Conservation (phyloP, 352 stramenopile species). For the Aphanomyces cochlioides region DNA sequence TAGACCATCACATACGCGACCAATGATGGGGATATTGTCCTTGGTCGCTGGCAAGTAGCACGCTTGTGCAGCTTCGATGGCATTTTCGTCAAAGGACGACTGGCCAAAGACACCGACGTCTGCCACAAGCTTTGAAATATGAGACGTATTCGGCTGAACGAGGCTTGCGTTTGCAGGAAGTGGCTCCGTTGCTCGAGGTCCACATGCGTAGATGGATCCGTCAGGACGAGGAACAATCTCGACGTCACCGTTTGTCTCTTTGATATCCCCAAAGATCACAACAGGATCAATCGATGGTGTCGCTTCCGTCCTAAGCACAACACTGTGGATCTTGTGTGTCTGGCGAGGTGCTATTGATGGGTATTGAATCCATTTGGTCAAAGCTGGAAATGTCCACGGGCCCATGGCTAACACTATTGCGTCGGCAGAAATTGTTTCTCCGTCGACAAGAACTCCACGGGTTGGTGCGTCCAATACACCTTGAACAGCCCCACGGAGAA, state of each 20-base stretch:
- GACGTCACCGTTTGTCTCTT: conserved; percentile 6
- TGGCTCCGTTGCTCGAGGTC: conserved; percentile 30
- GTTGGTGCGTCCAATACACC: not conserved
- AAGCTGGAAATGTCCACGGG: conserved; percentile 49
- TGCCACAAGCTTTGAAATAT: conserved; percentile 1
- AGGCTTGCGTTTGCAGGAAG: not conserved
- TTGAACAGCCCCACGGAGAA: conserved; percentile 11
- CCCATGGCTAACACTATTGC: conserved; percentile 70
- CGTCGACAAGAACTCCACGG: conserved; percentile 41
- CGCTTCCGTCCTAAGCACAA: conserved; percentile 22
- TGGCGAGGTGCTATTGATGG: not conserved
- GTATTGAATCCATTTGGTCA: conserved; percentile 6
- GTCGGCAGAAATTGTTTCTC: conserved; percentile 38
- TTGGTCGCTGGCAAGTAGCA: conserved; percentile 28
- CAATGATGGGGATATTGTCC: conserved; percentile 25
- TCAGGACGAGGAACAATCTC: conserved; percentile 56
- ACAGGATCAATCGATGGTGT: not conserved
- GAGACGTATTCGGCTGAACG: not conserved
- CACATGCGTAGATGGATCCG: conserved; percentile 82
- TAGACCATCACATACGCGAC: conserved; percentile 9
- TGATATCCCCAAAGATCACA: conserved; percentile 26
- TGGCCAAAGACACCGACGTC: conserved; percentile 12
- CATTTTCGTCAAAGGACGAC: not conserved
- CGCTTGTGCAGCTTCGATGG: conserved; percentile 6
- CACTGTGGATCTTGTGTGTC: conserved; percentile 27